Percentiles rank a stretch among this genome's conserved stretches.
phyloP scores from a whole-genome alignment of 495 filamentous ascomycete genomes.

The Lasiosphaeris hirsuta region DNA sequence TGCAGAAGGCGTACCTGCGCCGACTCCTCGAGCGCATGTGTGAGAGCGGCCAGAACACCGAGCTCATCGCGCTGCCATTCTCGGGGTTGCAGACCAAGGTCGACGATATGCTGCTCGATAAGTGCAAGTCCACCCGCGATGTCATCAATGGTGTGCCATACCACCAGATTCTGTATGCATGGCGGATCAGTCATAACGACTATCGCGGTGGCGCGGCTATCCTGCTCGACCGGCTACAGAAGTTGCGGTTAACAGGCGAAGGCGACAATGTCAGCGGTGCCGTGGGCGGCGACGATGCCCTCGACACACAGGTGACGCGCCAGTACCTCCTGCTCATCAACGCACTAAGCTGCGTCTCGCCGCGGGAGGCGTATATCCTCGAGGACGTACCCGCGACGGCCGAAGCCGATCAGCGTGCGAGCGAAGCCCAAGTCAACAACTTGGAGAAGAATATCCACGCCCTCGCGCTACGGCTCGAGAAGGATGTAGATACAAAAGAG shows the following conservation, averaged over 20 bases:
- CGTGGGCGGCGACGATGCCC: conserved; percentile 49
- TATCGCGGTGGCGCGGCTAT: conserved; percentile 84
- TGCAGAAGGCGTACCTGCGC: conserved; percentile 62
- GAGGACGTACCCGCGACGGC: conserved; percentile 37
- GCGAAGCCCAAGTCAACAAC: conserved; percentile 12
- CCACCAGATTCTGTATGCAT: conserved; percentile 83
- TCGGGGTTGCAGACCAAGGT: conserved; percentile 70
- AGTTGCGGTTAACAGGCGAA: conserved; percentile 46
- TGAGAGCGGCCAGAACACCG: conserved; percentile 59
- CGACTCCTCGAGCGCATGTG: conserved; percentile 68
- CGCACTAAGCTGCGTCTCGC: conserved; percentile 74
- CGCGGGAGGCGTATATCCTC: conserved; percentile 71
- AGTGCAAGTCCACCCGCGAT: conserved; percentile 56
- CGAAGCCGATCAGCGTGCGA: conserved; percentile 18
- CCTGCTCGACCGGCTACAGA: conserved; percentile 59
- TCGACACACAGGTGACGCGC: conserved; percentile 56
- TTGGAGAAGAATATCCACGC: conserved; percentile 26
- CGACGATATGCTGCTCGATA: conserved; percentile 69
- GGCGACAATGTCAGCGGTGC: conserved; percentile 44
- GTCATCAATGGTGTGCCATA: conserved; percentile 60
- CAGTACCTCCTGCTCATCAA: conserved; percentile 87
- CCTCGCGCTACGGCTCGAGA: conserved; percentile 20
- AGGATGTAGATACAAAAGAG: conserved; percentile 21
- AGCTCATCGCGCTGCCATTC: conserved; percentile 73
- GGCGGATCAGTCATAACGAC: conserved; percentile 77